These are phyloP conservation scores for Phaeosphaeria sp. DNA, from an alignment of 2,329 filamentous ascomycete genomes.

Conservation along the genomic window DNA sequence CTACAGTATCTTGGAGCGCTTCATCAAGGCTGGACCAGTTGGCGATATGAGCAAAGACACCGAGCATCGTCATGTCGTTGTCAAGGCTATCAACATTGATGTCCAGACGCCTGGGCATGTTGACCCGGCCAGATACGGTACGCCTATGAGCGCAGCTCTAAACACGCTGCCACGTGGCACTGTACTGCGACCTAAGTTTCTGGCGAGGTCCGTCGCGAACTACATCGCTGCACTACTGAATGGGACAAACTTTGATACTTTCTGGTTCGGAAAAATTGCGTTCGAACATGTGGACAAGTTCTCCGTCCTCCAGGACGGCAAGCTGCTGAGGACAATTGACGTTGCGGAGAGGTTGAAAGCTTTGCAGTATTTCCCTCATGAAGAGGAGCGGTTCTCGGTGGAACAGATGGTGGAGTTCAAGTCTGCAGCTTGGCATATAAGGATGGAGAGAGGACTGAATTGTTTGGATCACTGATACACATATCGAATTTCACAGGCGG, in stretches of 20 bases:
- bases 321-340: constrained; percentile 5
- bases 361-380: neutral
- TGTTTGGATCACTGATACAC: neutral
- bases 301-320: constrained; percentile 9
- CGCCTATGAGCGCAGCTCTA: neutral
- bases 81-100: constrained; percentile 20
- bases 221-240: constrained; percentile 7
- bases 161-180: neutral
- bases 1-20: constrained; percentile 21
- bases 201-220: constrained; percentile 6
- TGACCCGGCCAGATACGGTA: neutral
- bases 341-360: constrained; percentile 8
- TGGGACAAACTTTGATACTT: constrained; percentile 10
- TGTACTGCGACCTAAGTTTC: constrained; percentile 10
- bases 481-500: neutral
- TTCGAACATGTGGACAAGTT: constrained; percentile 11
- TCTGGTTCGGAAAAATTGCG: neutral
- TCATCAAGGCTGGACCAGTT: constrained; percentile 16
- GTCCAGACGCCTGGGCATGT: neutral
- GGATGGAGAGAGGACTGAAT: constrained; percentile 1
- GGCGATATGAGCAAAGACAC: neutral
- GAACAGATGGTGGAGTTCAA: neutral
- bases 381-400: neutral
- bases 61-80: constrained; percentile 8
- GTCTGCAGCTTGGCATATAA: neutral